Evolutionary conservation across 352 stramenopile species (phyloP).

Genomic region (Globisporangium spinosum): DNA sequence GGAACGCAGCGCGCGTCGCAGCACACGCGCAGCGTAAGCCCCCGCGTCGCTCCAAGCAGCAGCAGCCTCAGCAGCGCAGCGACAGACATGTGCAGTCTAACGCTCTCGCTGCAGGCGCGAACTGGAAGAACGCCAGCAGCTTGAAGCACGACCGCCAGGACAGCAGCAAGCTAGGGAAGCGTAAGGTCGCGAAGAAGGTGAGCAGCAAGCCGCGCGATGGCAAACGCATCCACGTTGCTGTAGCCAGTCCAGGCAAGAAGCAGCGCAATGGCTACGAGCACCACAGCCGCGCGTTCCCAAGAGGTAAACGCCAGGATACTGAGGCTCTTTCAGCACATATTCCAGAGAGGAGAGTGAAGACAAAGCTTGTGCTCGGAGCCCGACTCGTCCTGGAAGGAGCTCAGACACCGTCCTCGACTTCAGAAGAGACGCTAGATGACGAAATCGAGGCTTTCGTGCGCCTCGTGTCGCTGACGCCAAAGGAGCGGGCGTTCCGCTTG

Average conservation of each 20-base stretch:
- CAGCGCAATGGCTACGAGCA: not conserved
- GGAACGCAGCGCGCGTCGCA: not conserved
- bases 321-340: not conserved
- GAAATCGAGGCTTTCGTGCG: slow-evolving; percentile 46
- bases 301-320: not conserved
- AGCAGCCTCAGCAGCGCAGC: slow-evolving; percentile 3
- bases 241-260: slow-evolving; percentile 4
- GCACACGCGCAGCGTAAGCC: not conserved
- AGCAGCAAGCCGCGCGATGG: slow-evolving; percentile 12
- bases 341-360: not conserved
- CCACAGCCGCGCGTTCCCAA: not conserved
- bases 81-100: not conserved
- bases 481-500: slow-evolving; percentile 37
- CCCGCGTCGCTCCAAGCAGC: not conserved
- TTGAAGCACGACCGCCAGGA: not conserved
- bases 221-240: not conserved
- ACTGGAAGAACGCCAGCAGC: slow-evolving; percentile 15
- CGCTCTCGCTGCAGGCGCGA: slow-evolving; percentile 6
- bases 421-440: slow-evolving; percentile 22
- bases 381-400: too few species aligned
- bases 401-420: not conserved
- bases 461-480: slow-evolving; percentile 39
- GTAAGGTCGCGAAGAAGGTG: slow-evolving; percentile 13
- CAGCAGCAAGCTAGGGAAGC: slow-evolving; percentile 1
- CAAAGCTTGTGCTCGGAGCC: not conserved